phyloP scores from a whole-genome alignment of 1,284 basidiomycete species.

The Ceratobasidium sp. region DNA sequence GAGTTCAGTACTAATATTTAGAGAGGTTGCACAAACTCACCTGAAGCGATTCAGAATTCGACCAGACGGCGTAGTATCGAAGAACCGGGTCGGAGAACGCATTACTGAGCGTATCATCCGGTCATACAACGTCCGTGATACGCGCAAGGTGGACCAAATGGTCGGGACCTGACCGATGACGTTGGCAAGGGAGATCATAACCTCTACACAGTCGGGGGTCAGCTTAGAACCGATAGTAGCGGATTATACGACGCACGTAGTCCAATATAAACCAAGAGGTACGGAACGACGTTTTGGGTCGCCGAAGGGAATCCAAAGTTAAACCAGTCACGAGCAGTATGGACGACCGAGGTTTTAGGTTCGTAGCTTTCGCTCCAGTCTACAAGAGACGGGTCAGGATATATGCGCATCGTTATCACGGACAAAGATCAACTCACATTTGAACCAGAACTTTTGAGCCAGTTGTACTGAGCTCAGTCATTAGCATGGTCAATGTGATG shows the following conservation, averaged over 20 bases:
- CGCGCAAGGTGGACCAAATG: constrained; percentile 27
- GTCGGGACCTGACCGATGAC: constrained; percentile 16
- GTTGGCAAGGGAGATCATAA: neutral
- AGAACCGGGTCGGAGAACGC: constrained; percentile 40
- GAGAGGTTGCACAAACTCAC: neutral
- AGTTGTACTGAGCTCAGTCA: neutral
- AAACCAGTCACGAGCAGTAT: neutral
- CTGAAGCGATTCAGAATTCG: constrained; percentile 21
- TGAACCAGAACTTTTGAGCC: constrained; percentile 40
- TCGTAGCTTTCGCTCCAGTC: constrained; percentile 42
- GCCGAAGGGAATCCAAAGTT: constrained; percentile 15
- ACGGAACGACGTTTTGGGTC: constrained; percentile 34
- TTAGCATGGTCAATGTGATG: neutral
- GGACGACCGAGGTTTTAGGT: neutral
- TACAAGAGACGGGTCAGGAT: neutral
- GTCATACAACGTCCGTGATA: constrained; percentile 23
- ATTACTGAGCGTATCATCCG: constrained; percentile 40
- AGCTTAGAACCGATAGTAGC: neutral
- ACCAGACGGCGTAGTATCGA: constrained; percentile 42
- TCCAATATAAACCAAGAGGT: constrained; percentile 23
- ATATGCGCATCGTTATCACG: neutral
- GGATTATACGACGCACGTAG: constrained; percentile 2
- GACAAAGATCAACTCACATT: neutral
- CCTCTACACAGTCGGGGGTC: constrained; percentile 10
- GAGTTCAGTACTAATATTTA: too few relatives aligned